Conservation (phyloP, 1,139 yeast species). For the Protomyces pachydermus region DNA sequence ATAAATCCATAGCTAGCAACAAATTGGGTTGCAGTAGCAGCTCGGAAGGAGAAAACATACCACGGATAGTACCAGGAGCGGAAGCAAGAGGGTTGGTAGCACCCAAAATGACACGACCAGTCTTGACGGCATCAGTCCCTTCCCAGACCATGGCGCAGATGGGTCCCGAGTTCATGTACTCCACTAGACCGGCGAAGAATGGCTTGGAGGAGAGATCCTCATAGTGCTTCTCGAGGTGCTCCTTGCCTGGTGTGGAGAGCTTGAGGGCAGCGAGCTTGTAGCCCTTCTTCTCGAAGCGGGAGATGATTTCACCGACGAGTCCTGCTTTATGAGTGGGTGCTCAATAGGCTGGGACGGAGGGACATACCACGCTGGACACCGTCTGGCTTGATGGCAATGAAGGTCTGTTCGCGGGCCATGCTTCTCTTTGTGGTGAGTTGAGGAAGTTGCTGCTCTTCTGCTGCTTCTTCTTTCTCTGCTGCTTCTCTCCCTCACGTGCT, state of each 20-base stretch:
- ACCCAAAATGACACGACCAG: slow-evolving; percentile 94
- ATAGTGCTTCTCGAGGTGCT: slow-evolving; percentile 80
- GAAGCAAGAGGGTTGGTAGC: slow-evolving; percentile 98
- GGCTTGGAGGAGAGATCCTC: slow-evolving; percentile 24
- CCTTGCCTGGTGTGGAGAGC: slow-evolving; percentile 81
- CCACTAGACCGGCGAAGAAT: slow-evolving; percentile 54
- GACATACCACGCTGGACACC: slow-evolving; percentile 93
- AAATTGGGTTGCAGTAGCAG: no score
- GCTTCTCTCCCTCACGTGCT: neutral
- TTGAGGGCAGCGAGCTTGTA: slow-evolving; percentile 95
- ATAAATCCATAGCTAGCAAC: neutral
- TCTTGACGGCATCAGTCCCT: slow-evolving; percentile 99
- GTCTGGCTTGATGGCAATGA: slow-evolving; percentile 97
- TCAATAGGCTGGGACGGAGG: neutral
- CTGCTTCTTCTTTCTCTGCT: neutral
- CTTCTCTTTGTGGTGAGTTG: neutral
- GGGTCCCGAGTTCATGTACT: slow-evolving; percentile 98
- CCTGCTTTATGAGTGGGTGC: neutral
- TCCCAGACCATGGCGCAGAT: slow-evolving; percentile 99
- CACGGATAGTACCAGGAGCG: slow-evolving; percentile 99
- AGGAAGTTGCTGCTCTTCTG: neutral
- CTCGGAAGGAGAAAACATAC: slow-evolving; percentile 38
- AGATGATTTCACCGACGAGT: slow-evolving; percentile 77
- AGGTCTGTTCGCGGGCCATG: slow-evolving; percentile 27
- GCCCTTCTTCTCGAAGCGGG: slow-evolving; percentile 76